A percentile compares a stretch with the other conserved stretches of the same genome.
Evolutionary conservation across 306 rosid species (phyloP).

Genomic region (Argentina anserina): DNA sequence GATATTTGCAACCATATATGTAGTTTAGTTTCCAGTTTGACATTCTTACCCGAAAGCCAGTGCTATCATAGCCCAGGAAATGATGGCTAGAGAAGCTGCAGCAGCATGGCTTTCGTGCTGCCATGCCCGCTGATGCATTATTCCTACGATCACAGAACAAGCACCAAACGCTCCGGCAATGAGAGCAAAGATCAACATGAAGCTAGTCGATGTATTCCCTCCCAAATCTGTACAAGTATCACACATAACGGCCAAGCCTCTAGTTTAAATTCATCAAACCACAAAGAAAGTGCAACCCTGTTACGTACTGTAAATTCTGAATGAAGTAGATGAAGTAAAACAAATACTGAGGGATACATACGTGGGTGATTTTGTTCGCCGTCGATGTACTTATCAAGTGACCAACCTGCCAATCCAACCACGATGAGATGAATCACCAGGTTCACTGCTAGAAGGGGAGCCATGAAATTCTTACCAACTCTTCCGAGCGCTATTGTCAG

Average conservation of each 20-base stretch:
- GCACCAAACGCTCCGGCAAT: constrained; percentile 28
- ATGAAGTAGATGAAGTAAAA: not conserved
- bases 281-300: too few relatives aligned
- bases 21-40: not conserved
- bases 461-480: constrained; percentile 28
- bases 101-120: constrained; percentile 27
- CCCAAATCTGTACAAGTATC: constrained; percentile 34
- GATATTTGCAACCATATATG: not conserved
- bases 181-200: constrained; percentile 38
- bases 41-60: constrained; percentile 34
- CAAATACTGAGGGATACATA: constrained; percentile 1
- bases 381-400: constrained; percentile 40
- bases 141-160: constrained; percentile 32
- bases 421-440: constrained; percentile 30
- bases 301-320: not conserved
- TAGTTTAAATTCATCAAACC: not conserved
- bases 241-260: not conserved
- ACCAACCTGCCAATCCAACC: constrained; percentile 44
- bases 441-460: constrained; percentile 35
- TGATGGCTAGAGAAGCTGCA: constrained; percentile 24
- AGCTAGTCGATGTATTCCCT: constrained; percentile 38
- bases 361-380: constrained; percentile 42
- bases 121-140: constrained; percentile 36
- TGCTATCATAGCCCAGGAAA: constrained; percentile 32
- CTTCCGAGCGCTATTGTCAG: constrained; percentile 28